phyloP scores from a whole-genome alignment of 208 protist species.

The Acanthamoeba lenticulata region DNA sequence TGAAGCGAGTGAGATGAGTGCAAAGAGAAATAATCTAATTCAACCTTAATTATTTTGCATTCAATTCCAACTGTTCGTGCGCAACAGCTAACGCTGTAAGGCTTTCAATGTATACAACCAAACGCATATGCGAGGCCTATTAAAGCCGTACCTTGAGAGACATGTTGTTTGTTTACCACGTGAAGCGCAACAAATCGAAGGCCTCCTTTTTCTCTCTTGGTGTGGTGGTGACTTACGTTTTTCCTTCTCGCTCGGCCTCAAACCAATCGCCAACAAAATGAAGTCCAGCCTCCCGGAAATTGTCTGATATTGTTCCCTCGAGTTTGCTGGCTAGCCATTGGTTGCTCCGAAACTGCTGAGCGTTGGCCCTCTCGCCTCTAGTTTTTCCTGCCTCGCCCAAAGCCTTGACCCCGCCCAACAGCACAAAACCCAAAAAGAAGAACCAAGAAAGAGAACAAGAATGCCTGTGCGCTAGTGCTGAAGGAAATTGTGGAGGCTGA shows the following conservation, averaged over 20 bases:
- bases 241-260: not conserved
- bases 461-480: not conserved
- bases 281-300: not conserved
- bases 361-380: not conserved
- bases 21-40: too few species aligned
- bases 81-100: too few species aligned
- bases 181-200: not conserved
- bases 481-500: not conserved
- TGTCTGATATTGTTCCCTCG: not conserved
- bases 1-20: too few species aligned
- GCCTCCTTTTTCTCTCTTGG: not conserved
- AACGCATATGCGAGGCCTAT: not conserved
- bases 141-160: slow-evolving; percentile 17
- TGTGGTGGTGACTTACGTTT: not conserved
- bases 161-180: not conserved
- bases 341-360: not conserved
- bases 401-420: not conserved
- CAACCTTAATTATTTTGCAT: too few species aligned
- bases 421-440: not conserved
- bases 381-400: not conserved
- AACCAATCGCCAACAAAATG: slow-evolving; percentile 17
- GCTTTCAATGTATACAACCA: too few species aligned
- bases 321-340: not conserved
- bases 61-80: too few species aligned
- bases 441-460: not conserved